Percentiles rank a stretch among this genome's conserved stretches.
Evolutionary conservation across 306 rosid genomes (phyloP).

Genomic region (Pueraria montana): DNA sequence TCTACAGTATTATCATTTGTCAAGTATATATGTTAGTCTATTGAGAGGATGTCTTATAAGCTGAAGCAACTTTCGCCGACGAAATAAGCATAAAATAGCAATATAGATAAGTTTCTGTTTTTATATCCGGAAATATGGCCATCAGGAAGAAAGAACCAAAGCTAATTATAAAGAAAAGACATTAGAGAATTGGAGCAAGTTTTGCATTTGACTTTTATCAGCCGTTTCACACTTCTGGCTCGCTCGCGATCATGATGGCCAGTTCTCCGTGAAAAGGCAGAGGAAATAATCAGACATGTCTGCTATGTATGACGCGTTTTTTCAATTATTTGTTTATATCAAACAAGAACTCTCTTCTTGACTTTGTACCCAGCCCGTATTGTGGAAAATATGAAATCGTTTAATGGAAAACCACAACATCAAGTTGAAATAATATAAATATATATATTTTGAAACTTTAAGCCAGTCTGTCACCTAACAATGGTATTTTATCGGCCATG

Average conservation of each 20-base stretch:
- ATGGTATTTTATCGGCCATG: neutral
- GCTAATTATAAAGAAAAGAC: neutral
- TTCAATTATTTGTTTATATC: neutral
- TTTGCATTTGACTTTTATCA: slow-evolving; percentile 38
- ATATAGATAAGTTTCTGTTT: neutral
- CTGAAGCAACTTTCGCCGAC: slow-evolving; percentile 9
- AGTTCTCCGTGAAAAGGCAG: neutral
- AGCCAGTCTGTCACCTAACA: neutral
- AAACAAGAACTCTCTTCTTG: slow-evolving; percentile 37
- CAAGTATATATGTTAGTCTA: neutral
- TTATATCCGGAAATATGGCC: neutral
- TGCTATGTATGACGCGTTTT: slow-evolving; percentile 34
- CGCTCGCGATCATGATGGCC: neutral
- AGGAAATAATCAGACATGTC: slow-evolving; percentile 24
- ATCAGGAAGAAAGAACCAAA: slow-evolving; percentile 19
- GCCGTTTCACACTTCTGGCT: neutral
- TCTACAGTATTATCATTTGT: neutral
- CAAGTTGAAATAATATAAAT: slow-evolving; percentile 21
- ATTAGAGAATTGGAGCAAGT: neutral
- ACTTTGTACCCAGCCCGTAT: slow-evolving; percentile 15
- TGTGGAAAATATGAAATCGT: slow-evolving; percentile 7
- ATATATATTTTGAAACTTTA: neutral
- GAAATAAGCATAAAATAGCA: neutral
- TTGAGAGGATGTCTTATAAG: slow-evolving; percentile 2
- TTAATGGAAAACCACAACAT: slow-evolving; percentile 5